Percentiles rank a stretch among this genome's conserved stretches.
phyloP scores from a whole-genome alignment of 495 filamentous ascomycete genomes.

The Aspergillus nidulans region DNA sequence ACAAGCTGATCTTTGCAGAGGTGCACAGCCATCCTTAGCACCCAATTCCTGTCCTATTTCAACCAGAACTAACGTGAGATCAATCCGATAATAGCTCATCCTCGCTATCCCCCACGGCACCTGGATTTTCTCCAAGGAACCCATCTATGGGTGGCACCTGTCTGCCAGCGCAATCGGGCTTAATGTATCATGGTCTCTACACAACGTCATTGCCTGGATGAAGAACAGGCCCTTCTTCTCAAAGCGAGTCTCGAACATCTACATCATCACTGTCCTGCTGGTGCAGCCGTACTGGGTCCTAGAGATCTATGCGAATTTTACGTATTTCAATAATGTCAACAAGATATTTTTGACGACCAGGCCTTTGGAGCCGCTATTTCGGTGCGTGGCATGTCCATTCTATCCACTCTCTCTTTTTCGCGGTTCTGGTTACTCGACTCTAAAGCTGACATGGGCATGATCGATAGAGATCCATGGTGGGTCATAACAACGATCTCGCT shows the following conservation, averaged over 20 bases:
- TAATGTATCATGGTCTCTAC: constrained; percentile 43
- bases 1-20: constrained; percentile 45
- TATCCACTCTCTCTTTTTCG: neutral
- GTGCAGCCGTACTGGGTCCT: constrained; percentile 44
- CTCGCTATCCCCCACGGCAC: constrained; percentile 39
- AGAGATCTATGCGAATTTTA: constrained; percentile 48
- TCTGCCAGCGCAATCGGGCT: constrained; percentile 42
- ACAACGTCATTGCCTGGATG: constrained; percentile 50
- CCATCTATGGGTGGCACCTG: constrained; percentile 45
- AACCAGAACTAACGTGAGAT: neutral
- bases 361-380: constrained; percentile 50
- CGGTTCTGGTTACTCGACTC: neutral
- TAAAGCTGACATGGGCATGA: neutral
- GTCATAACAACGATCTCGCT: constrained; percentile 48
- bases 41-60: neutral
- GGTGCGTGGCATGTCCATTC: constrained; percentile 19
- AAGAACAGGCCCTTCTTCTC: constrained; percentile 44
- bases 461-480: constrained; percentile 57
- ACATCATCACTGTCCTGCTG: constrained; percentile 37
- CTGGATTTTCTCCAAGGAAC: constrained; percentile 41
- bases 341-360: constrained; percentile 45
- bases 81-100: constrained; percentile 21
- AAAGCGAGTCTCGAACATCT: constrained; percentile 28
- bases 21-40: constrained; percentile 12
- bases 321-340: constrained; percentile 48